Conservation (phyloP, 495 filamentous ascomycete species). For the Neurospora sp. region DNA sequence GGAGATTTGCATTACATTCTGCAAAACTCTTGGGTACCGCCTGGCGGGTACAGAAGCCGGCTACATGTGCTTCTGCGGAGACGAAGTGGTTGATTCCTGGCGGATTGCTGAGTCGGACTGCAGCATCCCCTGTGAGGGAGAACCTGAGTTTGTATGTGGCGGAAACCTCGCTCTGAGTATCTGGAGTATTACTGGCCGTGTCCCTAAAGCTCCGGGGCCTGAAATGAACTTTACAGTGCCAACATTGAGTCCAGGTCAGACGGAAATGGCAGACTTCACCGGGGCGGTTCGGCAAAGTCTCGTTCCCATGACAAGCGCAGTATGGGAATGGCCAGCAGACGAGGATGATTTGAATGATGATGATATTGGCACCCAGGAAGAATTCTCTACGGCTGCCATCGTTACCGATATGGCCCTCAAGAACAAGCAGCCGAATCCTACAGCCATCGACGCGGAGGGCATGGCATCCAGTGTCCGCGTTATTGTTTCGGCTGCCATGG, state of each 20-base stretch:
- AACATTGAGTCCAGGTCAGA: constrained; percentile 9
- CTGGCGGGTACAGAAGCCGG: constrained; percentile 53
- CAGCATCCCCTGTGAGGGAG: constrained; percentile 31
- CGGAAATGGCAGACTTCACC: constrained; percentile 2
- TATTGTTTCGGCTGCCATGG: constrained; percentile 11
- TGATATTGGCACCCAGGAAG: background rate
- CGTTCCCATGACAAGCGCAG: constrained; percentile 8
- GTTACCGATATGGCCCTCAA: background rate
- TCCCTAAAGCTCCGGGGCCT: constrained; percentile 6
- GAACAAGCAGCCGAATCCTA: background rate
- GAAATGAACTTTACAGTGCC: constrained; percentile 8
- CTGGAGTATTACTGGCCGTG: constrained; percentile 26
- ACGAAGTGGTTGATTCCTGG: constrained; percentile 28
- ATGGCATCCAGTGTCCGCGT: constrained; percentile 9
- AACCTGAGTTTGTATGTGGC: constrained; percentile 28
- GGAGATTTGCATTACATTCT: constrained; percentile 46
- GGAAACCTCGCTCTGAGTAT: constrained; percentile 29
- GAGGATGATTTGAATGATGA: background rate
- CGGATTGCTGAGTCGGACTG: constrained; percentile 26
- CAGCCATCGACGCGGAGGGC: constrained; percentile 3
- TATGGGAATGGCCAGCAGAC: constrained; percentile 9
- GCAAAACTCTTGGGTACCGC: constrained; percentile 31
- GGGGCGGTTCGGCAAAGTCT: constrained; percentile 13
- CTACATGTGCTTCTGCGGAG: constrained; percentile 52
- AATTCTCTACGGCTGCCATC: background rate